Conservation (phyloP, 2,329 filamentous ascomycete genomes). For the Arthrobotrys conoides region DNA sequence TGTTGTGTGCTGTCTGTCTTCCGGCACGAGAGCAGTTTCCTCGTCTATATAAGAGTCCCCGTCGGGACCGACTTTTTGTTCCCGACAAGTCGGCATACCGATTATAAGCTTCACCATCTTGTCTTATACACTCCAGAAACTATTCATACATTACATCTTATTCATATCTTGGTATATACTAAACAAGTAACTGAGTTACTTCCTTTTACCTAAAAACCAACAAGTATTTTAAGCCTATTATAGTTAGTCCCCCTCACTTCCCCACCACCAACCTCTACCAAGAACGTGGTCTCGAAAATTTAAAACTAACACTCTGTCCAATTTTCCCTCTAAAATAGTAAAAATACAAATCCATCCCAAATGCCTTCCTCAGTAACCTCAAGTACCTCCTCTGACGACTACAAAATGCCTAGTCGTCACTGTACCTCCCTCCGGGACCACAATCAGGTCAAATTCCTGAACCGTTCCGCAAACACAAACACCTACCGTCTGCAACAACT, state of each 20-base stretch:
- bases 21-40: slow-evolving; percentile 30
- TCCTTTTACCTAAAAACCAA: not conserved
- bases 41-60: slow-evolving; percentile 25
- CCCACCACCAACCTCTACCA: not conserved
- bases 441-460: slow-evolving; percentile 27
- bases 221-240: slow-evolving; percentile 5
- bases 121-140: not conserved
- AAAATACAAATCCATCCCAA: not conserved
- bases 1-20: no score
- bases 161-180: not conserved
- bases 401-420: slow-evolving; percentile 27
- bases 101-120: slow-evolving; percentile 15
- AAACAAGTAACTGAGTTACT: slow-evolving; percentile 29
- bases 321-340: no score
- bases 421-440: slow-evolving; percentile 30
- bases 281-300: slow-evolving; percentile 13
- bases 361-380: slow-evolving; percentile 28
- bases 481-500: slow-evolving; percentile 21
- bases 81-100: slow-evolving; percentile 29
- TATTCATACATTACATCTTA: not conserved
- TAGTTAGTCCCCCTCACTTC: not conserved
- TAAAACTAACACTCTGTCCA: not conserved
- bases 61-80: slow-evolving; percentile 15
- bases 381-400: slow-evolving; percentile 22
- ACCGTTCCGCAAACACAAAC: slow-evolving; percentile 24